These are phyloP conservation scores for Epichloe sylvatica DNA, from an alignment of 2,329 filamentous ascomycete genomes.

Conservation along the genomic window DNA sequence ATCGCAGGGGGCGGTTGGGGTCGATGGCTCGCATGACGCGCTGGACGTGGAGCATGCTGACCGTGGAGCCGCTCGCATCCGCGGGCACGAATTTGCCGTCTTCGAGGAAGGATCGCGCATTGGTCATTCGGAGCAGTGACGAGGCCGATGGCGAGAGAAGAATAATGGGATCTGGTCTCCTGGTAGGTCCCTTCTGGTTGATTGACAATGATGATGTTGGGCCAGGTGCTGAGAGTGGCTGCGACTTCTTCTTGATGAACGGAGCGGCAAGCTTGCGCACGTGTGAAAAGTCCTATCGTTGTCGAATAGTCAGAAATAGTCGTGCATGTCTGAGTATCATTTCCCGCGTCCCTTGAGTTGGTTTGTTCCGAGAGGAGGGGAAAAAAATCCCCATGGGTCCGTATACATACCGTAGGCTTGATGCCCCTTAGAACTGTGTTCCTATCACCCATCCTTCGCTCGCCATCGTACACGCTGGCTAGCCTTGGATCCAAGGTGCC, in stretches of 20 bases:
- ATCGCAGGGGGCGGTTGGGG: constrained; percentile 61
- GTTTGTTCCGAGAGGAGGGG: no score
- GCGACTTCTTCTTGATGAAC: constrained; percentile 54
- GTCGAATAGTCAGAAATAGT: neutral
- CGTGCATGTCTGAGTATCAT: neutral
- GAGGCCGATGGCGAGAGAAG: constrained; percentile 92
- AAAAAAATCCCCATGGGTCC: no score
- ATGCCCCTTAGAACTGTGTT: constrained; percentile 78
- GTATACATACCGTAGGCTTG: constrained; percentile 62
- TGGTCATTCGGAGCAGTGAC: constrained; percentile 85
- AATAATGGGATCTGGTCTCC: constrained; percentile 72
- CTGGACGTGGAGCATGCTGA: constrained; percentile 74
- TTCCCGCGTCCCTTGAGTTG: no score
- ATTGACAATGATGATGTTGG: constrained; percentile 34
- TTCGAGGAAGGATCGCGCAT: constrained; percentile 88
- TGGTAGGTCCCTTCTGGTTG: constrained; percentile 37
- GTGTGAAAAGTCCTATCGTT: constrained; percentile 71
- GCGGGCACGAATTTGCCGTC: constrained; percentile 68
- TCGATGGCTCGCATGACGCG: constrained; percentile 62
- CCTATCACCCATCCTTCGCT: constrained; percentile 82
- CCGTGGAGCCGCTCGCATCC: constrained; percentile 51
- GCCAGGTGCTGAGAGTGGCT: constrained; percentile 25
- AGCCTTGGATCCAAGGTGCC: constrained; percentile 65
- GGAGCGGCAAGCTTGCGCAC: constrained; percentile 72
- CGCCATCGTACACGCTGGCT: constrained; percentile 78